Conservation (phyloP, 2,329 filamentous ascomycete species). For the Botrytis paeoniae region DNA sequence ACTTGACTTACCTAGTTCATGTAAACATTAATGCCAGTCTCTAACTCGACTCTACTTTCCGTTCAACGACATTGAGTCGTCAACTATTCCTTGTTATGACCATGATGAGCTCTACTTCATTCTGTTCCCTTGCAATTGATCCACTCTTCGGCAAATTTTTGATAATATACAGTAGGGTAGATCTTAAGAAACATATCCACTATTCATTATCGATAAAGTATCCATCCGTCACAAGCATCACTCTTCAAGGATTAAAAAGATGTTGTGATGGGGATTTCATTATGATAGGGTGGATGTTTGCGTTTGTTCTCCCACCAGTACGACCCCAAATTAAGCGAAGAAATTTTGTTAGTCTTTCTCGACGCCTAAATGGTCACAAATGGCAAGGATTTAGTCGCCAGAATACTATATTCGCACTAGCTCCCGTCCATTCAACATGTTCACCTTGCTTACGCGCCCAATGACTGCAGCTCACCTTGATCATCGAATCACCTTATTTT, state of each 20-base stretch:
- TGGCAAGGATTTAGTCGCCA: conserved; percentile 27
- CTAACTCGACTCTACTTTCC: not conserved
- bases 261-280: conserved; percentile 3
- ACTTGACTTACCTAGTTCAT: conserved; percentile 8
- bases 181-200: conserved; percentile 12
- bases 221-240: conserved; percentile 4
- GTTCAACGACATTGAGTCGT: not conserved
- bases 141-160: conserved; percentile 6
- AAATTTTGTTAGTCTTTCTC: not conserved
- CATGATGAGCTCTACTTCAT: not conserved
- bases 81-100: not conserved
- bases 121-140: conserved; percentile 4
- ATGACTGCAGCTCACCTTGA: conserved; percentile 15
- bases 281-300: conserved; percentile 15
- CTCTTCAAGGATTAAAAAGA: not conserved
- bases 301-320: conserved; percentile 11
- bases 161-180: not conserved
- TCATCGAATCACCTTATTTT: conserved; percentile 15
- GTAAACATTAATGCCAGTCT: not conserved
- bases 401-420: conserved; percentile 20
- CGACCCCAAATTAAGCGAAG: conserved; percentile 8
- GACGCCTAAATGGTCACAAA: conserved; percentile 12
- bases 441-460: conserved; percentile 27
- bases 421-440: conserved; percentile 17
- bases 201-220: not conserved